Percentiles rank a stretch among this genome's conserved stretches.
Conservation (phyloP, 306 rosid genomes). For the Trifolium dubium region DNA sequence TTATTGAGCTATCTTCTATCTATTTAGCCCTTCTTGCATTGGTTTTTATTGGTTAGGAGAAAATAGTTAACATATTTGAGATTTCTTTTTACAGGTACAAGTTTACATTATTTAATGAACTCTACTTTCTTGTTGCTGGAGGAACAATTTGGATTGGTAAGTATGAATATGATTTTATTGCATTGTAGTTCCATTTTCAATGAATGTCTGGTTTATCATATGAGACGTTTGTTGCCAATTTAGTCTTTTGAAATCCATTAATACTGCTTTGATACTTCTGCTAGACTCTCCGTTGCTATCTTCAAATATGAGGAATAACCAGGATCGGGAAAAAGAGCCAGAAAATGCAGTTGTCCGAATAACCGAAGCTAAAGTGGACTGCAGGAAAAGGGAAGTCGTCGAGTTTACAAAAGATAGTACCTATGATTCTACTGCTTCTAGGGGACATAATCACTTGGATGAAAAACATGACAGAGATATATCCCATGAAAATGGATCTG, state of each 20-base stretch:
- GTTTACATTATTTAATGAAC: slow-evolving; percentile 94
- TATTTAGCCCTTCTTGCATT: slow-evolving; percentile 1
- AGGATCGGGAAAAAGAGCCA: slow-evolving; percentile 46
- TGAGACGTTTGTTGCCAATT: slow-evolving; percentile 5
- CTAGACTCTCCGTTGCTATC: slow-evolving; percentile 66
- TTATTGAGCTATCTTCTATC: slow-evolving; percentile 12
- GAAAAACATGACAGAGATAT: slow-evolving; percentile 38
- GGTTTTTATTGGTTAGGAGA: slow-evolving; percentile 14
- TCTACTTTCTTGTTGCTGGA: slow-evolving; percentile 96
- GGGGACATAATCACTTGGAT: slow-evolving; percentile 42
- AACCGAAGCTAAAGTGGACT: slow-evolving; percentile 55
- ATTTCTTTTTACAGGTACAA: slow-evolving; percentile 77
- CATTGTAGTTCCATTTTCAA: slow-evolving; percentile 33
- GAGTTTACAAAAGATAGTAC: slow-evolving; percentile 41
- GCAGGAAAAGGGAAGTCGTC: slow-evolving; percentile 48
- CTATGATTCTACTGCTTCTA: slow-evolving; percentile 44
- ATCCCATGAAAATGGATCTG: slow-evolving; percentile 43
- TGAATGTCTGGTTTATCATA: slow-evolving; percentile 27
- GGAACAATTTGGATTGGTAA: slow-evolving; percentile 99
- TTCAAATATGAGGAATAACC: slow-evolving; percentile 46
- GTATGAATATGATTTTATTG: slow-evolving; percentile 35
- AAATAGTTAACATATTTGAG: slow-evolving; percentile 22
- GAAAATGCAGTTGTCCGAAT: slow-evolving; percentile 48
- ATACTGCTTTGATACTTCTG: slow-evolving; percentile 41
- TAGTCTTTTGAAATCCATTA: slow-evolving; percentile 25